Percentiles rank a stretch among this genome's conserved stretches.
These are phyloP conservation scores for Fusarium sp. DNA, from an alignment of 2,329 filamentous ascomycete species.

Conservation along the genomic window DNA sequence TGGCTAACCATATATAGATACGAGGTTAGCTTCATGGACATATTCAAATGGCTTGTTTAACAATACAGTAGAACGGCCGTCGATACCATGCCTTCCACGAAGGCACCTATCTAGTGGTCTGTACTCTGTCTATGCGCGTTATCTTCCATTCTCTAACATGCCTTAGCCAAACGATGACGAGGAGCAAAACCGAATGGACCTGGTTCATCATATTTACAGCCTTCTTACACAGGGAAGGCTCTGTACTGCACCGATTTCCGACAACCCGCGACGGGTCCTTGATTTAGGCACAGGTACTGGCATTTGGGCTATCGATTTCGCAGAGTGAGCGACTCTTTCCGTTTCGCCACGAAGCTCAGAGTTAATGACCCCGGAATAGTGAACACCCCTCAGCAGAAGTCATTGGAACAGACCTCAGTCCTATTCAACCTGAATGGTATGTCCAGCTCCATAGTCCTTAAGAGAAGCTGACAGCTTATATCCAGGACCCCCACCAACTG, in stretches of 20 bases:
- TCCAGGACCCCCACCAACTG: slow-evolving; percentile 25
- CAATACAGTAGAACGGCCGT: slow-evolving; percentile 18
- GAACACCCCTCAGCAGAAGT: slow-evolving; percentile 32
- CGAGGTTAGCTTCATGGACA: not conserved
- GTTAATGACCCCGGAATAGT: not conserved
- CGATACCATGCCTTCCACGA: slow-evolving; percentile 36
- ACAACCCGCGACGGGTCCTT: slow-evolving; percentile 19
- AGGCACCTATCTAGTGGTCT: slow-evolving; percentile 19
- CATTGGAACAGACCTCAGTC: slow-evolving; percentile 33
- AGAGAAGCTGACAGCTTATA: accelerated
- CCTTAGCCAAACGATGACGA: slow-evolving; percentile 29
- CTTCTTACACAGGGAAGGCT: slow-evolving; percentile 23
- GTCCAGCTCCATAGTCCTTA: accelerated
- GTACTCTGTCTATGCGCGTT: not conserved
- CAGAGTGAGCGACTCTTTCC: slow-evolving; percentile 8
- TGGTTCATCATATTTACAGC: slow-evolving; percentile 32
- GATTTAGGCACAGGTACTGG: slow-evolving; percentile 30
- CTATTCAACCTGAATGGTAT: slow-evolving; percentile 35
- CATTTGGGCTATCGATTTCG: slow-evolving; percentile 37
- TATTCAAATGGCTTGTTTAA: not conserved
- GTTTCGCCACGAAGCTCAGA: accelerated
- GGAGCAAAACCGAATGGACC: slow-evolving; percentile 30
- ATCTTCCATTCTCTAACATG: not conserved
- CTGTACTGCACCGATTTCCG: slow-evolving; percentile 11
- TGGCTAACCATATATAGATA: slow-evolving; percentile 4